These are phyloP conservation scores for Malus hybrid DNA, from an alignment of 331 rosid genomes.

Conservation along the genomic window DNA sequence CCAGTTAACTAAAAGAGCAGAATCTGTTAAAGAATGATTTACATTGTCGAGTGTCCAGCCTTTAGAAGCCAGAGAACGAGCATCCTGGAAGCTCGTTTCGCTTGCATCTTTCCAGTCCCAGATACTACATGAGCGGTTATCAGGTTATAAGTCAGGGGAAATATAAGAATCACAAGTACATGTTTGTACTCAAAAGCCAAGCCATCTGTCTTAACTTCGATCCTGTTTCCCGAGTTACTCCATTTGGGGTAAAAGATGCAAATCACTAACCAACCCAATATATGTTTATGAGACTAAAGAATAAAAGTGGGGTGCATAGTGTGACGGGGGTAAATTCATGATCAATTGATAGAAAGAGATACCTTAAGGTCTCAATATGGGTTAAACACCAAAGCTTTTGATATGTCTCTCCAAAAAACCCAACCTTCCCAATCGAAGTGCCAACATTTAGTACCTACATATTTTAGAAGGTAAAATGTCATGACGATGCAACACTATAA, in stretches of 20 bases:
- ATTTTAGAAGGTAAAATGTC: neutral
- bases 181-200: neutral
- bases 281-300: neutral
- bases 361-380: constrained; percentile 85
- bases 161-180: neutral
- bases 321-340: neutral
- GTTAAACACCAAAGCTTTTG: constrained; percentile 93
- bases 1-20: neutral
- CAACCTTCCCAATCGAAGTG: constrained; percentile 83
- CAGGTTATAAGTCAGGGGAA: neutral
- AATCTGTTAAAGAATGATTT: constrained; percentile 14
- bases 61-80: constrained; percentile 71
- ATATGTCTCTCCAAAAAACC: constrained; percentile 67
- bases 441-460: constrained; percentile 79
- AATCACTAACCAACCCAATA: neutral
- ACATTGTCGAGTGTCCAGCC: constrained; percentile 62
- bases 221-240: neutral
- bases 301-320: neutral
- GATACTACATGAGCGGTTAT: constrained; percentile 34
- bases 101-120: constrained; percentile 83
- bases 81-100: constrained; percentile 59
- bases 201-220: neutral
- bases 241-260: neutral
- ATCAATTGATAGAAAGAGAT: constrained; percentile 7
- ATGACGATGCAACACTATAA: neutral